These are phyloP conservation scores for Phytophthora pisi DNA, from an alignment of 352 stramenopile species.

Conservation along the genomic window DNA sequence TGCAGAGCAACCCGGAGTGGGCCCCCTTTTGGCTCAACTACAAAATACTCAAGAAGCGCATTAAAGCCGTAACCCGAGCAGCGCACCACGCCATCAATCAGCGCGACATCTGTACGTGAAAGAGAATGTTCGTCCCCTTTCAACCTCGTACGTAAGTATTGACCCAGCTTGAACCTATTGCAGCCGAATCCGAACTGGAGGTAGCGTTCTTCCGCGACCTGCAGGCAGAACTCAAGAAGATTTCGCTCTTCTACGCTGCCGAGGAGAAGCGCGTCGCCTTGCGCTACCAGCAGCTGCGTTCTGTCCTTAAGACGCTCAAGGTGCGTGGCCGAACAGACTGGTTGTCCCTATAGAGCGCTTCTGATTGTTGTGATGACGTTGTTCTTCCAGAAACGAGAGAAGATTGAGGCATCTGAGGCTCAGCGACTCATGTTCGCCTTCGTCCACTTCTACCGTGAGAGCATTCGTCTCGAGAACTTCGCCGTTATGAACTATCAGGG, in stretches of 20 bases:
- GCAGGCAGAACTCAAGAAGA: constrained; percentile 79
- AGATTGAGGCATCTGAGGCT: constrained; percentile 54
- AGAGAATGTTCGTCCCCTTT: background rate
- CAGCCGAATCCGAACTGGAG: constrained; percentile 72
- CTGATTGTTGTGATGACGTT: background rate
- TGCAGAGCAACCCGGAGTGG: constrained; percentile 83
- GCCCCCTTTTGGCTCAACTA: constrained; percentile 90
- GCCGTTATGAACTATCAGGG: constrained; percentile 87
- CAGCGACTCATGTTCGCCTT: constrained; percentile 83
- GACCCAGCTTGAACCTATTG: background rate
- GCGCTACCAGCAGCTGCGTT: constrained; percentile 74
- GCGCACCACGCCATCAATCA: constrained; percentile 43
- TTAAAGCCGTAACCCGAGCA: constrained; percentile 69
- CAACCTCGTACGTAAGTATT: background rate
- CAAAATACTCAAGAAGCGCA: constrained; percentile 86
- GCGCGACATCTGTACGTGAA: constrained; percentile 54
- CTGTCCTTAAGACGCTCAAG: constrained; percentile 72
- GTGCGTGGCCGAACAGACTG: constrained; percentile 18
- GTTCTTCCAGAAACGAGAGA: constrained; percentile 38
- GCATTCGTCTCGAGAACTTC: constrained; percentile 83
- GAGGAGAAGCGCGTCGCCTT: constrained; percentile 80
- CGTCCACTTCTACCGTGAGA: constrained; percentile 86
- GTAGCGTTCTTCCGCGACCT: constrained; percentile 83
- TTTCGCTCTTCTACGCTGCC: constrained; percentile 75
- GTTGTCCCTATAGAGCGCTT: background rate